These are phyloP conservation scores for Phenoliferia sp. DNA, from an alignment of 1,284 basidiomycete species.

Conservation along the genomic window DNA sequence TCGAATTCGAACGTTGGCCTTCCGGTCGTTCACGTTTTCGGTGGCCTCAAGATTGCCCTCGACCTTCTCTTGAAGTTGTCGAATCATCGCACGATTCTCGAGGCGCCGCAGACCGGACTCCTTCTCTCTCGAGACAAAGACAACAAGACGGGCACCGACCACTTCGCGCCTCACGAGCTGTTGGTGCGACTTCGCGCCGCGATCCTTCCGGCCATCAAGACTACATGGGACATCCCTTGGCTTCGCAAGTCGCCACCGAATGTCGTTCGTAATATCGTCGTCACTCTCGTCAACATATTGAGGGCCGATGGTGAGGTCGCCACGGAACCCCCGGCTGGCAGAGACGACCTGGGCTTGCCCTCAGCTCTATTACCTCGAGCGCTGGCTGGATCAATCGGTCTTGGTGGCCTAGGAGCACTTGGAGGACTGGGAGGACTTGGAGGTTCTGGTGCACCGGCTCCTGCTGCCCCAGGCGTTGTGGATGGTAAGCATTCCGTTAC, in stretches of 20 bases:
- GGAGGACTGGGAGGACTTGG: conserved; percentile 1
- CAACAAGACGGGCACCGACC: conserved; percentile 41
- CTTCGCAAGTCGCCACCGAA: conserved; percentile 65
- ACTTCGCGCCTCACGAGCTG: conserved; percentile 80
- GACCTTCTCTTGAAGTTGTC: conserved; percentile 72
- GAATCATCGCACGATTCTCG: conserved; percentile 72
- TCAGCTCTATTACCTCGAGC: not conserved
- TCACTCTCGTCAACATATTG: conserved; percentile 73
- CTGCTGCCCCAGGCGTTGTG: conserved; percentile 2
- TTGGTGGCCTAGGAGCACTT: conserved; percentile 9
- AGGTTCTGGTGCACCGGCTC: conserved; percentile 3
- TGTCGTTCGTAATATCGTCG: conserved; percentile 63
- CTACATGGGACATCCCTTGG: conserved; percentile 82
- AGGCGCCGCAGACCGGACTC: conserved; percentile 74
- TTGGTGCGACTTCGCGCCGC: conserved; percentile 72
- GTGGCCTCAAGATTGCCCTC: conserved; percentile 74
- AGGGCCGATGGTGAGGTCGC: conserved; percentile 66
- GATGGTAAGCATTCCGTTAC: conserved; percentile 8
- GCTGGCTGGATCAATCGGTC: not conserved
- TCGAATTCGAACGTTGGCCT: conserved; percentile 25
- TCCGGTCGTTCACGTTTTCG: conserved; percentile 60
- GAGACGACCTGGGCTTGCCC: not conserved
- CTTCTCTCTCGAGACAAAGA: conserved; percentile 66
- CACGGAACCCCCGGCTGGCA: conserved; percentile 7
- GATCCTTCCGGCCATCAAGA: conserved; percentile 61